A percentile compares a stretch with the other conserved stretches of the same genome.
Conservation (phyloP, 768 basidiomycete genomes). For the Mycena venus region DNA sequence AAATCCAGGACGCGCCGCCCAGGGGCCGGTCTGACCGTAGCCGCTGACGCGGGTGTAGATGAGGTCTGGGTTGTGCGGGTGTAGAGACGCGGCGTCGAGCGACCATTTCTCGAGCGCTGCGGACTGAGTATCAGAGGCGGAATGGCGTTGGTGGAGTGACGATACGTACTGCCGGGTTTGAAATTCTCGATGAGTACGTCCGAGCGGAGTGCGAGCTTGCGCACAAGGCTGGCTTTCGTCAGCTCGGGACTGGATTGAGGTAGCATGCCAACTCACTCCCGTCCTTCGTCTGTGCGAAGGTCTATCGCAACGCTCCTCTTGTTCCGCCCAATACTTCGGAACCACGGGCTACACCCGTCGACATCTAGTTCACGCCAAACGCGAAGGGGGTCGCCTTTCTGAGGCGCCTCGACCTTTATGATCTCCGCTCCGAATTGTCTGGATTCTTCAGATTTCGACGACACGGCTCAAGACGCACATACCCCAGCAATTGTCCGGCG, state of each 20-base stretch:
- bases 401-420: constrained; percentile 79
- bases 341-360: constrained; percentile 83
- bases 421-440: constrained; percentile 82
- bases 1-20: constrained; percentile 78
- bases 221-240: constrained; percentile 64
- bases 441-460: neutral
- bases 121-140: neutral
- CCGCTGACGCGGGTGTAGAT: constrained; percentile 92
- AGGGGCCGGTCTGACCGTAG: constrained; percentile 82
- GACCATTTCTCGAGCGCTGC: constrained; percentile 80
- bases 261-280: constrained; percentile 50
- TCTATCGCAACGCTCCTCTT: constrained; percentile 83
- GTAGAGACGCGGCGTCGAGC: constrained; percentile 68
- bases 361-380: constrained; percentile 80
- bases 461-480: constrained; percentile 25
- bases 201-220: constrained; percentile 69
- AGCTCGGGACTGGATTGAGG: neutral
- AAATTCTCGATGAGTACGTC: constrained; percentile 82
- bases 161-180: constrained; percentile 76
- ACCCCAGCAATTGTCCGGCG: constrained; percentile 80
- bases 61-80: constrained; percentile 85
- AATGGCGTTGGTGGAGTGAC: neutral
- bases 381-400: constrained; percentile 74
- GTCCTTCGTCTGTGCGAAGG: constrained; percentile 69
- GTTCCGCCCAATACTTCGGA: constrained; percentile 77